Evolutionary conservation across 225 moss, liverwort and hornwort genomes (phyloP), one percentile per base, ranked within the genome.

Genomic region (Bryum argenteum): DNA sequence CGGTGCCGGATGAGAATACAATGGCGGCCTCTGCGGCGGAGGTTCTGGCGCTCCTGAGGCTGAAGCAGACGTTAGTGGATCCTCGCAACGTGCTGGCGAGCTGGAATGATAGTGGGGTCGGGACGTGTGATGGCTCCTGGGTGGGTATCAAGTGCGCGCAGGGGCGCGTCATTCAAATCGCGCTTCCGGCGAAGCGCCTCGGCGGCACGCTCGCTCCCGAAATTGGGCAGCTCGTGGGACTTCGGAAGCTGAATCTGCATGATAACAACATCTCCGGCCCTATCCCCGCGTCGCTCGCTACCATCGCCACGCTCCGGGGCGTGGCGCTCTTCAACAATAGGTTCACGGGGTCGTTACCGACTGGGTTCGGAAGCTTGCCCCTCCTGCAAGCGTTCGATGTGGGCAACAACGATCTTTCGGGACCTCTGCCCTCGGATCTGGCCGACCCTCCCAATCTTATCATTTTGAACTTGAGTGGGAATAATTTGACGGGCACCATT

Each of bases 31-130:
- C 87, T 0, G 79, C 84, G 0, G 81, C 81, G 39, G 81, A 87
- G 73, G 71, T 87, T 14, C 8, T 74, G 10, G 81, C 87, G 0
- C 74, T 87, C 20, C 71, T 87, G 2, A 65, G 68, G 37, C 39
- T 87, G 19, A 87, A 87, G 61, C 81, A 52, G 26, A 74, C 70
- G 8, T 44, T 87, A 0, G 2, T 75, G 0, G 87, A 87, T 26
- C 68, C 84, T 13, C 69, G 67, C n/a, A 77, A 81, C 12, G 73
- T 38, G 1, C 63, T 87, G 2, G 78, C 60, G 64, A 84, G 84
- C 71, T 87, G 87, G 87, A 87, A 87, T 57, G 87, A 84, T 24
- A 87, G 69, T 51, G 87, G 87, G 11, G 79, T 87, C 3, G 87
- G 87, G 21, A 3, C 81, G 4, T 87, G 87, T 19, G 59, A 70